Evolutionary conservation across 2,329 filamentous ascomycete genomes (phyloP).

Genomic region (Didymella arachidicola): DNA sequence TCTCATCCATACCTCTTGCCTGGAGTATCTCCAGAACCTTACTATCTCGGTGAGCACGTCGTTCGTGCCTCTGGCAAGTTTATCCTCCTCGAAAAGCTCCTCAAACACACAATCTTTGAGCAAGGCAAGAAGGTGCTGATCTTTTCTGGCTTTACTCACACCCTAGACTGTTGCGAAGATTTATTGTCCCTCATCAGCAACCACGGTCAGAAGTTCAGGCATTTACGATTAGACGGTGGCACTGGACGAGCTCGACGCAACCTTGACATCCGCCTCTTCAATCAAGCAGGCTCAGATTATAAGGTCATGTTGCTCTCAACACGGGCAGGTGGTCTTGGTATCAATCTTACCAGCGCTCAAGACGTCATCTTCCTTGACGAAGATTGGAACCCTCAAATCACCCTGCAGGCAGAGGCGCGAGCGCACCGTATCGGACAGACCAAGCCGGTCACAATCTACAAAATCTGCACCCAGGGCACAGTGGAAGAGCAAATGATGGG

Average conservation of each 20-base stretch:
- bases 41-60: slow-evolving; percentile 57
- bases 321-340: slow-evolving; percentile 63
- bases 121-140: slow-evolving; percentile 63
- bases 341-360: slow-evolving; percentile 63
- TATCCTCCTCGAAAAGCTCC: slow-evolving; percentile 61
- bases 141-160: slow-evolving; percentile 64
- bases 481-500: slow-evolving; percentile 67
- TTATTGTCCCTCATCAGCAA: slow-evolving; percentile 57
- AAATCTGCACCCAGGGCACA: slow-evolving; percentile 64
- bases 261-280: slow-evolving; percentile 62
- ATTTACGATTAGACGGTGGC: slow-evolving; percentile 60
- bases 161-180: slow-evolving; percentile 62
- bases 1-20: slow-evolving; percentile 63
- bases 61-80: slow-evolving; percentile 64
- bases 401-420: slow-evolving; percentile 62
- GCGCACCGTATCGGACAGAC: slow-evolving; percentile 65
- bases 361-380: slow-evolving; percentile 66
- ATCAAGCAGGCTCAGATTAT: slow-evolving; percentile 55
- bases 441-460: slow-evolving; percentile 63
- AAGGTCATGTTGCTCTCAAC: slow-evolving; percentile 65
- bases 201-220: slow-evolving; percentile 53
- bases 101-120: slow-evolving; percentile 59
- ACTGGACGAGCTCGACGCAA: slow-evolving; percentile 60
- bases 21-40: slow-evolving; percentile 56
- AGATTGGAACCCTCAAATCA: slow-evolving; percentile 64